Base-by-base conservation (phyloP, 257 asterid genomes). In the Solanum stenotomum region DNA sequence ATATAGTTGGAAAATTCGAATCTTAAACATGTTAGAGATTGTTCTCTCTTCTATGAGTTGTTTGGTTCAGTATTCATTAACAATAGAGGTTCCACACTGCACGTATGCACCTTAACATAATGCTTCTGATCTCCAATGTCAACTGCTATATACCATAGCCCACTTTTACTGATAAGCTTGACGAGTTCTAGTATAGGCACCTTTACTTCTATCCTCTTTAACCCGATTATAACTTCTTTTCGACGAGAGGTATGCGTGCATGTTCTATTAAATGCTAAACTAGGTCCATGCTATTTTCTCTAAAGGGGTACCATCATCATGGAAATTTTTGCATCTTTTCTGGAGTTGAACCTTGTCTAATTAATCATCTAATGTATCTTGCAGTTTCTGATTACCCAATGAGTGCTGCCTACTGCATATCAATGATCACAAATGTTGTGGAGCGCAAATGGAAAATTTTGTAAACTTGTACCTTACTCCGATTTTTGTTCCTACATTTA, bases 381-480 rank as follows among this genome's bases (percentile, higher is more conserved):
- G 94, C 98, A 96, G 98, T 96, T 90, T 94, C 98, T 15, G 95
- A 90, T 86, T 95, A 90, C 87, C 98, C 96, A 59, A 5, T 96
- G 91, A 96, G 98, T 83, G 99, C 98, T 68, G 99, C 96, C 9
- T 95, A 93, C 89, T 94, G 97, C 88, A 93, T 96, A 90, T 93
- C 98, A 5, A 95, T 94, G 63, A 92, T 96, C 86, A 91, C 97
- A 2, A 91, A 91, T 63, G 91, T 96, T 6, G 87, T 95, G 88
- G 99, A 96, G 90, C 93, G 90, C 46, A 95, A 91, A 85, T 96
- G 98, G 98, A 91, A 89, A 89, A 92, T 95, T 63, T 86, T 95
- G 92, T 96, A 91, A 89, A 88, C 37, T 27, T 46, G 42, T 25
- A 16, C 67, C 68, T 29, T 46, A 42, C 63, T 59, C 13, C 12